Base-by-base conservation (phyloP, 129 eudicot genomes). In the Glebionis coronaria region DNA sequence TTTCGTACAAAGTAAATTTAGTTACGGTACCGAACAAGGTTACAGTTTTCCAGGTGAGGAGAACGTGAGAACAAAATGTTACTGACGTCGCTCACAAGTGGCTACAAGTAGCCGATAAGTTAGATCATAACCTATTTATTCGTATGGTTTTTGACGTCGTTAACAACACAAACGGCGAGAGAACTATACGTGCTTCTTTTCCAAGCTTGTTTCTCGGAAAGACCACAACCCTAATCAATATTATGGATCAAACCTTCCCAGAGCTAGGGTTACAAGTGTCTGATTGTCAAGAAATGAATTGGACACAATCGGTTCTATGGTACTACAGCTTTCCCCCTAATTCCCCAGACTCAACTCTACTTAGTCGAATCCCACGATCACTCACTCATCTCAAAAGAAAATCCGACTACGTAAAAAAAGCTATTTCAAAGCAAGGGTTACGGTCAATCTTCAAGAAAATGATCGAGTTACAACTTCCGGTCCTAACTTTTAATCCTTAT, bases 331-430 rank as follows among this genome's bases (percentile, higher is more conserved):
- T 66, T 28, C 78, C 78, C 10, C 45, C 61, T 9, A 76, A 21
- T 61, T 61, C 69, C 13, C 81, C 63, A 0, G 63, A 27, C 59
- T 44, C 29, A 9, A 63, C 62, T 12, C 78, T 56, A 13, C 50
- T 67, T 18, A 77, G 54, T 59, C 68, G 71, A 74, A 52, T 58
- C 47, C 67, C 61, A 11, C 49, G 19, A 56, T 20, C 46, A 4
- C 70, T 53, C 0, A 66, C 47, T 3, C 74, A 64, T 40, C 44
- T 76, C 20, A 87, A 87, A 49, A 56, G 60, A 16, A 87, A 81
- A 53, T 75, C 95, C 0, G 91, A 88, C 56, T 88, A 45, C 52
- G 84, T 87, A 3, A 63, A 65, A 19, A 57, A 56, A 1, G 84
- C 88, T 1, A 79, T 88, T 66, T 70, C 88, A 0, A 68, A 44